Evolutionary conservation across 1,139 yeast genomes (phyloP).

Genomic region (Scheffersomyces cryptocercus): DNA sequence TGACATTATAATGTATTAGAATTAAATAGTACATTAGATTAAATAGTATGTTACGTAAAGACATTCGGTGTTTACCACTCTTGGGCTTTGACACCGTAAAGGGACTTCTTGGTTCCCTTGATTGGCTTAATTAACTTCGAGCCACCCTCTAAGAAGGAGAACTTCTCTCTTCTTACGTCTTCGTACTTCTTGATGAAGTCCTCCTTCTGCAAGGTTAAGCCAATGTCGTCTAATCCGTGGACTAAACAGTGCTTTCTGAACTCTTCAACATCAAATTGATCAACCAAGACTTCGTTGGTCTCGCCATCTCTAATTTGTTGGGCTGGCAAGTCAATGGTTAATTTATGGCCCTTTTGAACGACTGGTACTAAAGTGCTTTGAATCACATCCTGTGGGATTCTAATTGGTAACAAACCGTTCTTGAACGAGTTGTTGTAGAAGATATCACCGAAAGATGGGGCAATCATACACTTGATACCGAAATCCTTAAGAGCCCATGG

Average conservation of each 20-base stretch:
- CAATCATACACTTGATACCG: slow-evolving; percentile 92
- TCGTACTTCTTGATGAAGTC: slow-evolving; percentile 73
- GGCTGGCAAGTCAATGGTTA: slow-evolving; percentile 81
- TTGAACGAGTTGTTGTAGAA: slow-evolving; percentile 96
- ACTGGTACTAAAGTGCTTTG: slow-evolving; percentile 70
- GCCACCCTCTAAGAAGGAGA: slow-evolving; percentile 91
- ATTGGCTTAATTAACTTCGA: slow-evolving; percentile 66
- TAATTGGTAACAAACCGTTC: slow-evolving; percentile 90
- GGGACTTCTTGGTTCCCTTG: slow-evolving; percentile 67
- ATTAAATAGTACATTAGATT: not conserved
- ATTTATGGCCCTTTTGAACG: slow-evolving; percentile 68
- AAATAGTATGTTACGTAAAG: not conserved
- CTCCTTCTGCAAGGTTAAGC: slow-evolving; percentile 90
- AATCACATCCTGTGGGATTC: slow-evolving; percentile 77
- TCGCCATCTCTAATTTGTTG: slow-evolving; percentile 74
- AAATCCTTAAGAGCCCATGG: slow-evolving; percentile 99
- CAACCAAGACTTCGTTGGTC: slow-evolving; percentile 72
- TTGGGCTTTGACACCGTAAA: slow-evolving; percentile 69
- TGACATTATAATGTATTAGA: too few relatives aligned
- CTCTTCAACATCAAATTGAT: slow-evolving; percentile 79
- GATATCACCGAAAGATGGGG: slow-evolving; percentile 97
- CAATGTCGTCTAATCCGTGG: slow-evolving; percentile 96
- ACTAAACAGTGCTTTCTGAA: slow-evolving; percentile 94
- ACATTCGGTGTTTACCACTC: slow-evolving; percentile 57
- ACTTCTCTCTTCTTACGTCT: slow-evolving; percentile 68